Evolutionary conservation across 805 yeast species (phyloP).

Genomic region (Sporopachydermia quercuum): DNA sequence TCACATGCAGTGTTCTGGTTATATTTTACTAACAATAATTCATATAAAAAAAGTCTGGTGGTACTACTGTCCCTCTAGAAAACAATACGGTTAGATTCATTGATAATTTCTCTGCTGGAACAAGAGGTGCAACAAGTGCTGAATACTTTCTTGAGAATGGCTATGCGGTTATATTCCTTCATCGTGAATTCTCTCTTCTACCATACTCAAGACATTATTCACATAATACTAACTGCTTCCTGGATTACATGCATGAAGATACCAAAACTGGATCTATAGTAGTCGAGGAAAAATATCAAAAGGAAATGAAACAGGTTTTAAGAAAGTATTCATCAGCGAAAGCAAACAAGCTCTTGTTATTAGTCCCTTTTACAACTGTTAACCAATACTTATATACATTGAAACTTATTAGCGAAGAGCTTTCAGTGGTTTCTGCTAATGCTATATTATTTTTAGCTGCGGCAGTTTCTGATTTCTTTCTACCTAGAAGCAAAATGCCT

Average conservation of each 20-base stretch:
- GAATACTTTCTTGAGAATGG: slow-evolving; percentile 77
- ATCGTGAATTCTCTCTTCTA: slow-evolving; percentile 78
- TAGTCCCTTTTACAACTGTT: slow-evolving; percentile 86
- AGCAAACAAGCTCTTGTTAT: slow-evolving; percentile 35
- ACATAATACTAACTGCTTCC: slow-evolving; percentile 69
- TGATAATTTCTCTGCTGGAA: slow-evolving; percentile 95
- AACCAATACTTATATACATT: slow-evolving; percentile 85
- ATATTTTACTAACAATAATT: slow-evolving; percentile 1
- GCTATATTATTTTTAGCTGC: slow-evolving; percentile 87
- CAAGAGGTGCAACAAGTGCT: slow-evolving; percentile 93
- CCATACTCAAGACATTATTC: slow-evolving; percentile 89
- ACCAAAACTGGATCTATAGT: slow-evolving; percentile 39
- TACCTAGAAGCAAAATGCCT: slow-evolving; percentile 74
- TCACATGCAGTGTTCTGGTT: too few species aligned
- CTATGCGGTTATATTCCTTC: slow-evolving; percentile 85
- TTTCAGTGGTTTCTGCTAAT: slow-evolving; percentile 34
- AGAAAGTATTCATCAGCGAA: slow-evolving; percentile 35
- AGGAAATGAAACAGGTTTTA: slow-evolving; percentile 43
- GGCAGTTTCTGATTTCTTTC: slow-evolving; percentile 92
- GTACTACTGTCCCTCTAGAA: slow-evolving; percentile 95
- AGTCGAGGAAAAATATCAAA: slow-evolving; percentile 44
- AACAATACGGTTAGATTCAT: slow-evolving; percentile 93
- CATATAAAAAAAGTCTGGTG: slow-evolving; percentile 43
- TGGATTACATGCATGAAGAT: slow-evolving; percentile 59
- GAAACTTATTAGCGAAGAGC: slow-evolving; percentile 42